Conservation (phyloP, 2,329 filamentous ascomycete genomes). For the Hymenoscyphus linearis region DNA sequence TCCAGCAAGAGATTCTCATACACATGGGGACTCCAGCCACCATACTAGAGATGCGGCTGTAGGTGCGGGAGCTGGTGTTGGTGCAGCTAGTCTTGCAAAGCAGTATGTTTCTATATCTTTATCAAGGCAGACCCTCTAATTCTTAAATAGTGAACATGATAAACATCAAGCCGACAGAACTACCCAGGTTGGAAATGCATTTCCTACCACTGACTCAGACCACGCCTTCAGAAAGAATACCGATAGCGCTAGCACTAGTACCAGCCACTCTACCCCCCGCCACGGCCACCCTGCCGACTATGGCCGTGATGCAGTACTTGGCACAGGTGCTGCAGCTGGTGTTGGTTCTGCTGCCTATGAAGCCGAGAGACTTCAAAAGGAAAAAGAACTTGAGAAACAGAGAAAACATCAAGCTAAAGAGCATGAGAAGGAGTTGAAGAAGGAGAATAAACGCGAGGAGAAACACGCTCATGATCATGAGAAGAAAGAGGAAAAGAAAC, state of each 20-base stretch:
- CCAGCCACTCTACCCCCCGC: neutral
- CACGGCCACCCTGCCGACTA: neutral
- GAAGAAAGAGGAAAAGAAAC: constrained; percentile 12
- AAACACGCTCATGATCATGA: constrained; percentile 15
- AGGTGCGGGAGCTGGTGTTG: constrained; percentile 2
- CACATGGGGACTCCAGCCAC: constrained; percentile 5
- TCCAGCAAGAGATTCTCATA: neutral
- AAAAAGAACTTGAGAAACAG: neutral
- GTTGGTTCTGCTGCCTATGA: neutral
- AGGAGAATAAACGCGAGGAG: constrained; percentile 10
- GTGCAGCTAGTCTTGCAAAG: neutral
- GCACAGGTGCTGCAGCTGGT: neutral
- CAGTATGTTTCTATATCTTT: neutral
- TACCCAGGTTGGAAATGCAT: neutral
- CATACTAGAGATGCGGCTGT: constrained; percentile 7
- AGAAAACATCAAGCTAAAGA: neutral
- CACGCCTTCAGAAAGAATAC: neutral
- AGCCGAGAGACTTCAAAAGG: neutral
- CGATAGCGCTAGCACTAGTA: neutral
- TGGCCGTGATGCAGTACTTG: neutral
- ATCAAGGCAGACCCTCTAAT: neutral
- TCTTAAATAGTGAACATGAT: neutral
- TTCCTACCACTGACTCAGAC: neutral
- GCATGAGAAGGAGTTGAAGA: neutral
- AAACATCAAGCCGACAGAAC: neutral